Percentiles rank a stretch among this genome's conserved stretches.
Evolutionary conservation across 345 rosid species (phyloP).

Genomic region (Arabis alpina): DNA sequence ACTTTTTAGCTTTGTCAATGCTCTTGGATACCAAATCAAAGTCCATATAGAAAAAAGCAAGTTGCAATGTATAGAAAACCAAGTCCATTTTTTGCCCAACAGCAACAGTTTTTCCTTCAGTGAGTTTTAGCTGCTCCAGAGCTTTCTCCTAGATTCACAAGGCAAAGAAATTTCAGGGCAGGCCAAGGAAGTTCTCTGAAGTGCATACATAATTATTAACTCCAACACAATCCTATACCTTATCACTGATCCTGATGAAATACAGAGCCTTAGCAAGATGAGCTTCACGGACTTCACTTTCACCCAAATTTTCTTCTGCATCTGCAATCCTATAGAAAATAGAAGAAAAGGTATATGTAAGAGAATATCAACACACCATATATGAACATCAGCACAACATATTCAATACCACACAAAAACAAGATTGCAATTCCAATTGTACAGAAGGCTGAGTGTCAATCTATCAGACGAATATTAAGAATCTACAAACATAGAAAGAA

Average conservation of each 20-base stretch:
- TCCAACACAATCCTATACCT: slow-evolving; percentile 51
- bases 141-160: slow-evolving; percentile 73
- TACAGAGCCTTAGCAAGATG: slow-evolving; percentile 93
- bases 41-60: slow-evolving; percentile 94
- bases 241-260: slow-evolving; percentile 84
- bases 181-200: slow-evolving; percentile 17
- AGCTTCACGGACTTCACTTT: slow-evolving; percentile 99
- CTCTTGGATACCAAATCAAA: slow-evolving; percentile 92
- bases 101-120: slow-evolving; percentile 98
- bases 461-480: no score
- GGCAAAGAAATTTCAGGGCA: background rate
- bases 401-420: background rate
- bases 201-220: slow-evolving; percentile 12
- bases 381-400: background rate
- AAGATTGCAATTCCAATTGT: background rate
- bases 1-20: slow-evolving; percentile 98
- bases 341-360: slow-evolving; percentile 7
- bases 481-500: no score
- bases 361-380: slow-evolving; percentile 1
- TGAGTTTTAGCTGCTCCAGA: slow-evolving; percentile 87
- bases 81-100: slow-evolving; percentile 98
- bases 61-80: slow-evolving; percentile 85
- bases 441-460: background rate
- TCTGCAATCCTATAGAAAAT: slow-evolving; percentile 76
- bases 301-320: slow-evolving; percentile 97